phyloP scores from a whole-genome alignment of 2,329 filamentous ascomycete species.

The Drechmeria coniospora region DNA sequence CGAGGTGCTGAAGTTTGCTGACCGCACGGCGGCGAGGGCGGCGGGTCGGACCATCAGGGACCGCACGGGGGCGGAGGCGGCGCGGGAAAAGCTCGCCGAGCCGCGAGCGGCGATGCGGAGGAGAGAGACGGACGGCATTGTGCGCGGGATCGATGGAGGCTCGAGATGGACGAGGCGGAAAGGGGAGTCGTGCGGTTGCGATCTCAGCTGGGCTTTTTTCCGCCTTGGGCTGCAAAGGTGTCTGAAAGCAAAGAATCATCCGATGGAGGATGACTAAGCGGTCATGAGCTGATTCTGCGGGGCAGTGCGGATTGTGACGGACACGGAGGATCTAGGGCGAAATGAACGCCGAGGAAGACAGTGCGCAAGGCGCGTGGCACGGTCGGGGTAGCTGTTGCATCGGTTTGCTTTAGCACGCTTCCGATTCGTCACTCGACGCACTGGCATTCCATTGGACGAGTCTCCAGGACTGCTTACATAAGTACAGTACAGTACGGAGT shows the following conservation, averaged over 20 bases:
- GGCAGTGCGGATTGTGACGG: not conserved
- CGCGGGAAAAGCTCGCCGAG: slow-evolving; percentile 47
- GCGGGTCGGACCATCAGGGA: too few species aligned
- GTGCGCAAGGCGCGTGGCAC: too few species aligned
- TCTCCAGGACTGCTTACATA: too few species aligned
- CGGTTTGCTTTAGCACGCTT: slow-evolving; percentile 10
- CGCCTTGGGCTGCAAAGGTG: slow-evolving; percentile 13
- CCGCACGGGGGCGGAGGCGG: slow-evolving; percentile 45
- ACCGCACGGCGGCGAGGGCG: slow-evolving; percentile 28
- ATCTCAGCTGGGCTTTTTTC: slow-evolving; percentile 9
- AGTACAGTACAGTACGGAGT: too few species aligned
- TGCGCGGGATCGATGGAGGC: slow-evolving; percentile 12
- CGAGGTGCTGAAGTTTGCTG: slow-evolving; percentile 45
- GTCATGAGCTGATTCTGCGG: slow-evolving; percentile 1
- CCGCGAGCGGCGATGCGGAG: slow-evolving; percentile 58
- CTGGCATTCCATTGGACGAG: too few species aligned
- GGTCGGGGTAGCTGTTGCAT: too few species aligned
- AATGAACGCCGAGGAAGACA: too few species aligned
- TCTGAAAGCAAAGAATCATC: slow-evolving; percentile 14
- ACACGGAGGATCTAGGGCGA: not conserved
- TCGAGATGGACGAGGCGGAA: slow-evolving; percentile 6
- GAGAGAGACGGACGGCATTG: slow-evolving; percentile 52
- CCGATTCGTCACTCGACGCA: slow-evolving; percentile 12
- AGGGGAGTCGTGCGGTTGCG: slow-evolving; percentile 9
- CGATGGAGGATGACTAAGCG: slow-evolving; percentile 19